Base-by-base conservation (phyloP, 192 early-diverging fungal genomes). In the Coemansia sp. region DNA sequence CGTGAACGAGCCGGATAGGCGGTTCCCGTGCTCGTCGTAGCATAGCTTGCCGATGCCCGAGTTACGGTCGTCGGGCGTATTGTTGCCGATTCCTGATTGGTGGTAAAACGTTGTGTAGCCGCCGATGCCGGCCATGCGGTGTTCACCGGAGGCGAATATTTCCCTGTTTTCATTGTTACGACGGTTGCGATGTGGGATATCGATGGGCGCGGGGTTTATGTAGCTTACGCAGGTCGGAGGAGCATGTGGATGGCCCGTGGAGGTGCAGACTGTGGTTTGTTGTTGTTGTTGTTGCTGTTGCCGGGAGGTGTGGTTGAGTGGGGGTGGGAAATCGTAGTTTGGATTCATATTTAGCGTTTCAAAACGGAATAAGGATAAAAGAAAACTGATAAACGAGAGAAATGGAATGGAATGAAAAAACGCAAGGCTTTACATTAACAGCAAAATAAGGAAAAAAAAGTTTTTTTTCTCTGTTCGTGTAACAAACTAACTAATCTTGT, bases 41-140 rank as follows among this genome's bases (percentile, higher is more conserved):
- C 60, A 63, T 12, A 55, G 45, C 33, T 64, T 70, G 44, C 68
- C 68, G n/a, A 70, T 70, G 0, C 68, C 68, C 21, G 68, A 70
- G 53, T 60, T 52, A 2, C 61, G 27, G 33, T 64, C 60, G 22
- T 58, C 61, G 5, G 6, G 16, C 3, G 53, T 25, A 24, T 70
- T 64, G 44, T 64, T 70, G 51, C 68, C 68, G 9, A 70, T 70
- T 2, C 68, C 61, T 0, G 68, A 70, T 0, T 27, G 16, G 11
- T n/a, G 52, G 24, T 64, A 60, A 14, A 43, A 35, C 19, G 19
- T 49, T 23, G 21, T n/a, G 45, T 48, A 64, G 8, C 61, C 61
- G 42, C 68, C 68, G 28, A 70, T 70, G 1, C 61, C 61, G 0
- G 68, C 55, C 0, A 23, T 35, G 5, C 68, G 55, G 2, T 29